Base-by-base conservation (phyloP, 345 rosid genomes). In the Pistacia integerrima region DNA sequence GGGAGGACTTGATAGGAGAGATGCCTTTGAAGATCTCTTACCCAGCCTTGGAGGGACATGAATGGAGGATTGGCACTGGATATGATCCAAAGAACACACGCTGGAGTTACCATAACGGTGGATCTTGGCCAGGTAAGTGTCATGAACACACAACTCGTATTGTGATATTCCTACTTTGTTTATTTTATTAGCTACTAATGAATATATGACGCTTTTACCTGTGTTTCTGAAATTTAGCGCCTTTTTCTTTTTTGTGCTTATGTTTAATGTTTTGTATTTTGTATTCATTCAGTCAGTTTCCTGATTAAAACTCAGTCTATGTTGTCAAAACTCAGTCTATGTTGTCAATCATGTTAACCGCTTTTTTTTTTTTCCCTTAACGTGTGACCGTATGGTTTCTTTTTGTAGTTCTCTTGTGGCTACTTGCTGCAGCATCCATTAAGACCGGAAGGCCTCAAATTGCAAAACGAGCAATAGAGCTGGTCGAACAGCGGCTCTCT, bases 81-180 rank as follows among this genome's bases (percentile, higher is more conserved):
- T 85, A 79, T 71, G 91, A 87, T 80, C 88, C 90, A 7, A 87
- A 87, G 79, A 87, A 85, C 77, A 84, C 88, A 41, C 71, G 86
- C 36, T 85, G 90, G 90, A 87, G 90, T 72, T 82, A 87, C 85
- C 89, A 85, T 69, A 87, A 87, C 25, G 87, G 87, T n/a, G 90
- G 90, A 16, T 82, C 88, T 67, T 87, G 89, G 88, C 90, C 90
- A 74, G 89, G 90, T 87, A 49, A 66, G 77, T 57, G 13, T 67
- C 78, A 62, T 17, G 17, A 25, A 28, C 30, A 30, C n/a, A 8
- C 41, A 38, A 38, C 41, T 38, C 41, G 1, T 30, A 38, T 38
- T 38, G 41, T 38, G 41, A 38, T 38, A 38, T 6, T 38, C 41
- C 7, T 38, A 38, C 5, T 4, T 38, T 38, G 41, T 38, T 38